phyloP scores from a whole-genome alignment of 495 filamentous ascomycete genomes.

The Lasiosphaeria miniovina region DNA sequence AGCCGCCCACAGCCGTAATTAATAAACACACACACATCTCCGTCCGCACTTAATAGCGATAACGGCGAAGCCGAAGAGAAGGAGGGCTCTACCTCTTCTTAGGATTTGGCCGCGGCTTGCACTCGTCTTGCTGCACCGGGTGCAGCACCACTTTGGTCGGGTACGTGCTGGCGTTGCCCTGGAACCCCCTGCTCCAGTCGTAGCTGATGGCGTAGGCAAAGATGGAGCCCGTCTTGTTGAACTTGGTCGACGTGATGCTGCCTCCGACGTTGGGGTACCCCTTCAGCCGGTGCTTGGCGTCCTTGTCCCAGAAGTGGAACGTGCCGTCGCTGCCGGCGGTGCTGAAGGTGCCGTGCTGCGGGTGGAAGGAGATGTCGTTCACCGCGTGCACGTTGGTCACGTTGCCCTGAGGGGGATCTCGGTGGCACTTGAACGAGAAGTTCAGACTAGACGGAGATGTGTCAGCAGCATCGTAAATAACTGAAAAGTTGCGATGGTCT shows the following conservation, averaged over 20 bases:
- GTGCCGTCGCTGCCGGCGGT: constrained; percentile 90
- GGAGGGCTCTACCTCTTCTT: constrained; percentile 37
- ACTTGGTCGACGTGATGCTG: constrained; percentile 76
- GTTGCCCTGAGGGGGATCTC: constrained; percentile 60
- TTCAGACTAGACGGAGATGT: constrained; percentile 53
- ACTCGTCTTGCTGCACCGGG: constrained; percentile 72
- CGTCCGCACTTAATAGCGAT: too few relatives aligned
- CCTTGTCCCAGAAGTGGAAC: constrained; percentile 95
- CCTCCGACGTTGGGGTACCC: constrained; percentile 86
- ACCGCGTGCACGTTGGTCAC: constrained; percentile 83
- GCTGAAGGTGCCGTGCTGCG: constrained; percentile 80
- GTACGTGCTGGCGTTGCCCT: constrained; percentile 64
- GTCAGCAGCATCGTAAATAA: constrained; percentile 4
- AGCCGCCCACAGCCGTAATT: too few relatives aligned
- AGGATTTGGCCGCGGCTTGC: constrained; percentile 38
- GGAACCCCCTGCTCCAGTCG: constrained; percentile 93
- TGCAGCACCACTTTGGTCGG: constrained; percentile 92
- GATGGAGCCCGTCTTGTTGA: constrained; percentile 77
- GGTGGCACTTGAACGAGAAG: constrained; percentile 97
- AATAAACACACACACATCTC: too few relatives aligned
- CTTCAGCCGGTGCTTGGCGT: constrained; percentile 86
- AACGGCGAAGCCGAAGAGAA: too few relatives aligned
- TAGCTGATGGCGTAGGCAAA: constrained; percentile 94
- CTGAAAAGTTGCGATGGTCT: neutral
- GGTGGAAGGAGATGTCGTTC: constrained; percentile 93